Conservation (phyloP, 768 basidiomycete genomes). For the Ramaria rubella region DNA sequence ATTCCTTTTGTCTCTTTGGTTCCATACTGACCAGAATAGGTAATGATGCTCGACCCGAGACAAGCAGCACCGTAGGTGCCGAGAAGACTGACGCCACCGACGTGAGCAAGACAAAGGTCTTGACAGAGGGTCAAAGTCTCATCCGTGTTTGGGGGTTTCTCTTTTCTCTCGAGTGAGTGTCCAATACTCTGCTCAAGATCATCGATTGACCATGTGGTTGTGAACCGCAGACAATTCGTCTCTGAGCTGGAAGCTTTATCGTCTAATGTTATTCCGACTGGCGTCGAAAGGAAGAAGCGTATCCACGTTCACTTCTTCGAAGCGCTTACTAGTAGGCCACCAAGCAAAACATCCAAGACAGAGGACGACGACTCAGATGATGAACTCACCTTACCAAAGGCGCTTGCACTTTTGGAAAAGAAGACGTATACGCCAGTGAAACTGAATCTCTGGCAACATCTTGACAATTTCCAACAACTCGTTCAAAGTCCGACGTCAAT, state of each 20-base stretch:
- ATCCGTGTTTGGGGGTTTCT: conserved; percentile 20
- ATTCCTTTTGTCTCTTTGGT: too few species aligned
- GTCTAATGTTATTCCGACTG: conserved; percentile 1
- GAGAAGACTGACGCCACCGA: conserved; percentile 6
- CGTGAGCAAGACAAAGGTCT: background rate
- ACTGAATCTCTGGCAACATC: conserved; percentile 11
- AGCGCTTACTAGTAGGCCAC: conserved; percentile 9
- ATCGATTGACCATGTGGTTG: too few species aligned
- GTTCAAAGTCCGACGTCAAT: conserved; percentile 14
- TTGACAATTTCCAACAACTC: conserved; percentile 13
- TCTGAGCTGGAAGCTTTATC: conserved; percentile 17
- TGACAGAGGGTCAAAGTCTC: conserved; percentile 13
- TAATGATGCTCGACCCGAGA: background rate
- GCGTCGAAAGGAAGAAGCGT: conserved; percentile 8
- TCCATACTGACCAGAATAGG: too few species aligned
- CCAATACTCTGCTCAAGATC: background rate
- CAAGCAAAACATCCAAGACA: conserved; percentile 1
- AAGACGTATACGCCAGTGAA: conserved; percentile 11
- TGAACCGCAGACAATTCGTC: conserved; percentile 16
- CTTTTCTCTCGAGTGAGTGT: conserved; percentile 19
- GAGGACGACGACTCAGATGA: background rate
- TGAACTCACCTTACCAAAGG: conserved; percentile 19
- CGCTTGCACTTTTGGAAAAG: conserved; percentile 22
- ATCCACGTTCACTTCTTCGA: conserved; percentile 26
- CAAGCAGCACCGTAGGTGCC: background rate